phyloP scores from a whole-genome alignment of 306 rosid genomes.

The Quercus agrifolia region DNA sequence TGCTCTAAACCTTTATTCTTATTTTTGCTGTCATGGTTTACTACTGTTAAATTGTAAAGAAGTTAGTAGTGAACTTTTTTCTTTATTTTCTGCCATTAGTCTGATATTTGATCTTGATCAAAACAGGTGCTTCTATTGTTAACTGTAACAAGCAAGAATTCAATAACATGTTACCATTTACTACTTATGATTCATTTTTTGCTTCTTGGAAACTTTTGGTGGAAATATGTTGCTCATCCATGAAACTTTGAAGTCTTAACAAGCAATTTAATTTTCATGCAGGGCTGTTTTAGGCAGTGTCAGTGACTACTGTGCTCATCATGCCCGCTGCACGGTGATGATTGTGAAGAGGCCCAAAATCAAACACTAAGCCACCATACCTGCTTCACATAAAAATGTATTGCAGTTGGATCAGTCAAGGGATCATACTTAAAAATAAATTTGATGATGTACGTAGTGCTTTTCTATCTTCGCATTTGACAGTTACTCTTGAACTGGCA shows the following conservation, averaged over 20 bases:
- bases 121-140: background rate
- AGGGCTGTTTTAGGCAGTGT: slow-evolving; percentile 79
- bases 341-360: slow-evolving; percentile 75
- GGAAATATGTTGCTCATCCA: no score
- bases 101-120: background rate
- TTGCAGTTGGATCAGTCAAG: background rate
- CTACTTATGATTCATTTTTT: no score
- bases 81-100: background rate
- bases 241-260: background rate
- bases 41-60: background rate
- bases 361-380: slow-evolving; percentile 24
- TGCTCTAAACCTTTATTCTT: background rate
- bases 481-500: no score
- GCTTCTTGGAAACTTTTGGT: no score
- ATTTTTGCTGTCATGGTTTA: background rate
- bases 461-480: no score
- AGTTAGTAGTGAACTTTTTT: no score
- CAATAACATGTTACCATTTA: no score
- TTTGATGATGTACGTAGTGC: background rate
- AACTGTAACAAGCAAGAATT: background rate
- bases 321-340: slow-evolving; percentile 73
- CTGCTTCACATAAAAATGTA: background rate
- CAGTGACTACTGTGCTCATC: slow-evolving; percentile 81
- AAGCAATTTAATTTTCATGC: slow-evolving; percentile 16
- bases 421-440: background rate